Evolutionary conservation across 1,139 yeast species (phyloP), one percentile per base, ranked within the genome.

Genomic region (Spathaspora sp.): DNA sequence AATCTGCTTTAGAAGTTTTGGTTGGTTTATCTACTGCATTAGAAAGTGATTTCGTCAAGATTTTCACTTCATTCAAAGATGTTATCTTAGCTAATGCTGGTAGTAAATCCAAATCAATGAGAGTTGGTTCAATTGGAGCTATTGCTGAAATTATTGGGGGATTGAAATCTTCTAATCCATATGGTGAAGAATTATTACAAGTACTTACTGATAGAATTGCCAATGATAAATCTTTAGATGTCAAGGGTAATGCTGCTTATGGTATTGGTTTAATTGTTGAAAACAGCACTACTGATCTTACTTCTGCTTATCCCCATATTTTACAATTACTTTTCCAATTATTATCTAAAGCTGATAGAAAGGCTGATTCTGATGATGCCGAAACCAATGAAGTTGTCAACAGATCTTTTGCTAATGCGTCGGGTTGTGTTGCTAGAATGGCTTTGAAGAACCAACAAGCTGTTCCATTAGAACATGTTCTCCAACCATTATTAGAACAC

Each of bases 401-500:
- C 67, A 81, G 97, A 69, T 83, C 96, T 11, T 81, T 83, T 57
- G 96, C 98, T 51, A 93, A 93, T 66, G 96, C 97, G 7, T 87
- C 95, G 67, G 99, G 99, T 41, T 93, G 99, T 78, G 96, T 91
- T 51, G 90, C 96, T 29, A 84, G 99, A 70, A 79, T 93, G 89
- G 80, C 89, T 17, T 73, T 88, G 65, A 85, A 86, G 64, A 80
- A 87, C 64, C 82, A 82, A 59, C 72, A 72, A 45, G 79, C 85
- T 41, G 84, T 93, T 54, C 98, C 98, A 51, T 70, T 90, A 58
- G 81, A 79, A 51, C 95, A 84, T 55, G 87, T 93, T 31, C 66
- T 93, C 45, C 89, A 90, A 39, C 87, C 86, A 37, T 74, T 95
- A 58, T 73, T 91, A 53, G 72, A 75, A 45, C 93, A 87, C 61